These are phyloP conservation scores for Gracilaria vermiculophylla DNA, from an alignment of 23 red algal species.

Conservation along the genomic window DNA sequence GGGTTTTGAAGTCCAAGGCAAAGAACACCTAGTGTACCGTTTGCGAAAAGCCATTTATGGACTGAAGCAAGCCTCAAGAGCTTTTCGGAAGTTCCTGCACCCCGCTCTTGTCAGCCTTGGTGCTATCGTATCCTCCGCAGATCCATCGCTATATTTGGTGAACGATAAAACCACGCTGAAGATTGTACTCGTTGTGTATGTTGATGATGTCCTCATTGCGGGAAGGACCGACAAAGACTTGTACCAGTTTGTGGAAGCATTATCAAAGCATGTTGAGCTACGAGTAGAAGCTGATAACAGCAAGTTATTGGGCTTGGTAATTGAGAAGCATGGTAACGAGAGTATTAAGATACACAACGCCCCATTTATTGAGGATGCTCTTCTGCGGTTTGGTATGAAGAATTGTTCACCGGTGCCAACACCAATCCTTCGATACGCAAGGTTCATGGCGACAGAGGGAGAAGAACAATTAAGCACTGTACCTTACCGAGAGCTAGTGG, in stretches of 20 bases:
- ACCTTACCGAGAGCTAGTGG: background rate
- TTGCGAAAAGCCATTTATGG: background rate
- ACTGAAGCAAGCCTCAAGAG: constrained; percentile 11
- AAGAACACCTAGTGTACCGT: background rate
- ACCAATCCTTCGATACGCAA: background rate
- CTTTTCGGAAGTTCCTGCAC: constrained; percentile 8
- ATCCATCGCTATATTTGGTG: background rate
- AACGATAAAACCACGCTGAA: background rate
- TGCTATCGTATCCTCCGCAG: background rate
- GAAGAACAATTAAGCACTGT: background rate
- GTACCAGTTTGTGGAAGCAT: background rate
- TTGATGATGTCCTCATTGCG: constrained; percentile 25
- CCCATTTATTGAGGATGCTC: background rate
- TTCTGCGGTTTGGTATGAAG: background rate
- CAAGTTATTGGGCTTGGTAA: background rate
- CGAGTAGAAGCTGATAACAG: background rate
- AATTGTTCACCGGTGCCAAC: background rate
- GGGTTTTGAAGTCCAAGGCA: constrained; percentile 23
- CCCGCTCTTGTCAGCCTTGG: background rate
- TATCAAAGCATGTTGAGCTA: background rate
- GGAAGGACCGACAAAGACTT: background rate
- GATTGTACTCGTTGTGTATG: background rate
- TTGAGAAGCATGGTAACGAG: background rate
- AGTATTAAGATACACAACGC: background rate
- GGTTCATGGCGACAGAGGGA: background rate